Evolutionary conservation across 2,329 filamentous ascomycete species (phyloP).

Genomic region (Clonostachys sp.): DNA sequence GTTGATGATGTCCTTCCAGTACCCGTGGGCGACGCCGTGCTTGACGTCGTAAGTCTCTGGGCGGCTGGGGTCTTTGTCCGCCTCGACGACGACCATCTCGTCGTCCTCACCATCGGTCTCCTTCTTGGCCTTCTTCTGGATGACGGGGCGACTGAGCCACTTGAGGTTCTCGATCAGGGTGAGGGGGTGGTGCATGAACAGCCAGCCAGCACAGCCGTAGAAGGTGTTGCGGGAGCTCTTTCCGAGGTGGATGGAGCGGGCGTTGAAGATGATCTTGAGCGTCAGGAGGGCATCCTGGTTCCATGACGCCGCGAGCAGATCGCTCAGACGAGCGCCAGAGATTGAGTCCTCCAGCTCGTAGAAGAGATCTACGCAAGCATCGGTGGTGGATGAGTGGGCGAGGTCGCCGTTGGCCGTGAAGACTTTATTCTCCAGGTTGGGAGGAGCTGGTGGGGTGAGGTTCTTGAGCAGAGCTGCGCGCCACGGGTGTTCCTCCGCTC

Average conservation of each 20-base stretch:
- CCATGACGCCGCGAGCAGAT: slow-evolving; percentile 45
- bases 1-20: slow-evolving; percentile 60
- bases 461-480: slow-evolving; percentile 23
- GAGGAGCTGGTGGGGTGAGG: not conserved
- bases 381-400: slow-evolving; percentile 38
- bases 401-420: slow-evolving; percentile 47
- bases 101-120: slow-evolving; percentile 25
- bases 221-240: slow-evolving; percentile 42
- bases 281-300: slow-evolving; percentile 37
- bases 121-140: slow-evolving; percentile 45
- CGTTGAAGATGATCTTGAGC: slow-evolving; percentile 56
- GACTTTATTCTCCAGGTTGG: slow-evolving; percentile 33
- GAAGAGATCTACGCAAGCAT: slow-evolving; percentile 49
- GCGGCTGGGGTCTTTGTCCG: slow-evolving; percentile 17
- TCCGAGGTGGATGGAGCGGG: slow-evolving; percentile 56
- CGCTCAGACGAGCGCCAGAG: slow-evolving; percentile 20
- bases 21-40: slow-evolving; percentile 50
- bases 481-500: slow-evolving; percentile 16
- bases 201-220: slow-evolving; percentile 52
- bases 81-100: slow-evolving; percentile 22
- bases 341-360: slow-evolving; percentile 37
- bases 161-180: slow-evolving; percentile 48
- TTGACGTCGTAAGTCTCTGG: slow-evolving; percentile 30
- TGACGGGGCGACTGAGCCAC: slow-evolving; percentile 51
- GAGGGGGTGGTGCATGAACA: slow-evolving; percentile 46